Evolutionary conservation across 2,329 filamentous ascomycete genomes (phyloP), one percentile per base, ranked within the genome.

Genomic region (Fusarium sp.): DNA sequence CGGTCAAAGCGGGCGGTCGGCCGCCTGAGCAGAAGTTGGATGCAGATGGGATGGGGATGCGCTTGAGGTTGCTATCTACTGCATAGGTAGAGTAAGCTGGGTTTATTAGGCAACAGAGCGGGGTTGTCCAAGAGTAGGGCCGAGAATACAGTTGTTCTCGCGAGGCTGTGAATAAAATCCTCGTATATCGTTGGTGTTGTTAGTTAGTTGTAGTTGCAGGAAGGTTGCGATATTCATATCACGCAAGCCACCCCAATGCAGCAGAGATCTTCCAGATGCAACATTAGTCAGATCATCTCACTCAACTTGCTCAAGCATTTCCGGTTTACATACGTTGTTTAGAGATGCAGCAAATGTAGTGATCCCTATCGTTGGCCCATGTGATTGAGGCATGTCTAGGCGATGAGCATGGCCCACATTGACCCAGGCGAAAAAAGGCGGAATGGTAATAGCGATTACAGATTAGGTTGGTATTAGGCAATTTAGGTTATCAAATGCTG

Each of bases 1-100:
- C 47, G 48, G 48, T 22, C 42, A 64, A 48, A 57, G 55, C 67
- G 55, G 61, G 66, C 64, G 64, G 67, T 64, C 62, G 62, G 62
- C 62, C 62, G 61, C 58, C 58, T 63, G 51, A 65, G 58, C 44
- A 65, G 48, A 49, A 66, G 64, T 48, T 35, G 56, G 56, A 54
- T 66, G 66, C 50, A 54, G 64, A 51, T 65, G 65, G 52, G 19
- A 19, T 19, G 19, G 19, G 59, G 50, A 56, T 53, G 55, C 40
- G 46, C 38, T 31, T 46, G 38, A 32, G 45, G 56, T 32, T 56
- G 41, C 39, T 44, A 35, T 62, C 41, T 42, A n/a, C 34, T 61
- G 36, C 41, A 38, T 59, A 47, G 45, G 49, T 52, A 35, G 56
- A 28, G 36, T 41, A 43, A 48, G 46, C 50, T 49, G 56, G 46